phyloP scores from a whole-genome alignment of 495 filamentous ascomycete genomes.

The Hyaloscypha bicolor region DNA sequence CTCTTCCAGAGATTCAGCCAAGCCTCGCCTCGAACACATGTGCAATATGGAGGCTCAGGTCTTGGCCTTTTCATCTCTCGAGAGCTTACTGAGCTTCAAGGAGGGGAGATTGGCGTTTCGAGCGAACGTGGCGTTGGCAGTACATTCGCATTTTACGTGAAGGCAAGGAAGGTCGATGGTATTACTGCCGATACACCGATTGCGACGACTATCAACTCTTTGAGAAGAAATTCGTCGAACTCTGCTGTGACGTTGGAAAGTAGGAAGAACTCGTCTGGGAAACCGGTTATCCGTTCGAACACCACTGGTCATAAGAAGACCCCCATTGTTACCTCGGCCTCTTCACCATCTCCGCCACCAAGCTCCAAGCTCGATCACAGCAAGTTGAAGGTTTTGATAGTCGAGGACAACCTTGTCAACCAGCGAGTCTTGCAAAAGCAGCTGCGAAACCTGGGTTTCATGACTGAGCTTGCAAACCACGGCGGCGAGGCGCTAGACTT shows the following conservation, averaged over 20 bases:
- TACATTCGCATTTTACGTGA: conserved; percentile 81
- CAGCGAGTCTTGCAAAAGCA: conserved; percentile 73
- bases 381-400: conserved; percentile 58
- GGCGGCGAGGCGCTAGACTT: conserved; percentile 72
- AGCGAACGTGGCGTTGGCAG: conserved; percentile 72
- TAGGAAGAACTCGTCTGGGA: conserved; percentile 20
- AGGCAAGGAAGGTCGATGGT: conserved; percentile 39
- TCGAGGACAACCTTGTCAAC: conserved; percentile 87
- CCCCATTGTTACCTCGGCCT: not conserved
- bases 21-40: conserved; percentile 72
- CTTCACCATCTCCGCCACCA: conserved; percentile 17
- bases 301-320: conserved; percentile 14
- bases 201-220: conserved; percentile 14
- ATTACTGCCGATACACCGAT: conserved; percentile 26
- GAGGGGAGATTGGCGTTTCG: conserved; percentile 80
- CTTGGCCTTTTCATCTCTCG: conserved; percentile 82
- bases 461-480: conserved; percentile 73
- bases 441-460: conserved; percentile 68
- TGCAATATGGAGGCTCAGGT: conserved; percentile 81
- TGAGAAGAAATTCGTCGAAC: conserved; percentile 23
- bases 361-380: conserved; percentile 31
- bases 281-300: conserved; percentile 19
- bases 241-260: conserved; percentile 25
- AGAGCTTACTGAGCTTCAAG: conserved; percentile 77
- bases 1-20: conserved; percentile 85